Conservation (phyloP, 2,329 filamentous ascomycete species). For the Sclerotinia subarctica region DNA sequence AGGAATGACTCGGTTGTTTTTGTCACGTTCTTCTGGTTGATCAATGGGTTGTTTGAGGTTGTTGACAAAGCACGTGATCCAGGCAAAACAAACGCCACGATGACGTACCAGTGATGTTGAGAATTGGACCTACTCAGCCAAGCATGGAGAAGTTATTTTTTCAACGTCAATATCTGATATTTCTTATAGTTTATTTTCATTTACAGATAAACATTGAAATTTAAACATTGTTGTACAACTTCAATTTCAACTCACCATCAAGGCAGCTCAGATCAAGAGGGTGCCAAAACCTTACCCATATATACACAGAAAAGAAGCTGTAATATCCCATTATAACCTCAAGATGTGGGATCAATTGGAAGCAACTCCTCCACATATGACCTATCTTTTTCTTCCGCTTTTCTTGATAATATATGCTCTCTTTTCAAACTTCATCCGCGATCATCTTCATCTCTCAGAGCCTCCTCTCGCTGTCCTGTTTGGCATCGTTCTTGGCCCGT, state of each 20-base stretch:
- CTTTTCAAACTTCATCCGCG: slow-evolving; percentile 57
- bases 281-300: neutral
- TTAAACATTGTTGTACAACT: neutral
- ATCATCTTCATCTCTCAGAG: slow-evolving; percentile 58
- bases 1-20: no score
- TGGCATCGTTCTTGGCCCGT: slow-evolving; percentile 67
- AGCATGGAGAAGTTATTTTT: neutral
- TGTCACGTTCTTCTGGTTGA: no score
- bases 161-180: neutral
- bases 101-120: neutral
- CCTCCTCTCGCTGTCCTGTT: slow-evolving; percentile 61
- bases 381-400: slow-evolving; percentile 55
- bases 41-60: no score
- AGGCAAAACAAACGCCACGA: no score
- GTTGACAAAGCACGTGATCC: neutral
- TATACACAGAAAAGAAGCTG: neutral
- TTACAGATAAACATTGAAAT: neutral
- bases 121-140: neutral
- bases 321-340: neutral
- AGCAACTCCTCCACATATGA: slow-evolving; percentile 54
- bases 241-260: neutral
- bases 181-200: neutral
- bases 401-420: slow-evolving; percentile 59
- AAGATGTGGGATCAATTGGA: slow-evolving; percentile 51
- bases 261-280: neutral